These are phyloP conservation scores for Podaxis rugospora DNA, from an alignment of 768 basidiomycete species.

Conservation along the genomic window DNA sequence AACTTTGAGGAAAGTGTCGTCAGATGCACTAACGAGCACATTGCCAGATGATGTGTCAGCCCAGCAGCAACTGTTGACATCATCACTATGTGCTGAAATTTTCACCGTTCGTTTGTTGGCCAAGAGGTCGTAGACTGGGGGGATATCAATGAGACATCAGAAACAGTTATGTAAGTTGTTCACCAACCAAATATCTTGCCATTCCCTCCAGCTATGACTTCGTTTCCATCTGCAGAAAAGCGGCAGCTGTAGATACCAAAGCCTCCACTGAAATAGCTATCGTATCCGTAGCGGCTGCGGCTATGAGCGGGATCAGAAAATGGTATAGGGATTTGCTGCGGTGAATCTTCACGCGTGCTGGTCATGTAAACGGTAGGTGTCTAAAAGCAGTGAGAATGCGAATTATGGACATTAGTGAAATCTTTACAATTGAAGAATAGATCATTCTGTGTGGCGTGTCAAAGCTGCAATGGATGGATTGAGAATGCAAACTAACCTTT, in stretches of 20 bases:
- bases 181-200: conserved; percentile 67
- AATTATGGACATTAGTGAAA: neutral
- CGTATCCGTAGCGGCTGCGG: conserved; percentile 22
- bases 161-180: neutral
- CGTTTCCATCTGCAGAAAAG: conserved; percentile 94
- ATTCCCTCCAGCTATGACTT: conserved; percentile 89
- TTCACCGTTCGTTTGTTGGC: conserved; percentile 75
- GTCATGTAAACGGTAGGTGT: conserved; percentile 73
- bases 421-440: conserved; percentile 81
- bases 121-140: conserved; percentile 84
- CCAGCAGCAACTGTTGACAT: conserved; percentile 96
- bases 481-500: conserved; percentile 46
- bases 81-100: conserved; percentile 83
- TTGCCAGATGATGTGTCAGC: conserved; percentile 92
- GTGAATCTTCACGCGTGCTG: conserved; percentile 58
- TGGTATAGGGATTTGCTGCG: conserved; percentile 57
- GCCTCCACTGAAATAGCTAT: conserved; percentile 36
- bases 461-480: neutral
- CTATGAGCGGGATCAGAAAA: conserved; percentile 47
- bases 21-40: conserved; percentile 91
- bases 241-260: conserved; percentile 91
- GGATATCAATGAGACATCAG: neutral
- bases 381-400: conserved; percentile 27
- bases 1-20: conserved; percentile 92
- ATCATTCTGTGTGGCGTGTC: conserved; percentile 58